Base-by-base conservation (phyloP, 2,329 filamentous ascomycete species). In the Trichoderma cornu-damae region DNA sequence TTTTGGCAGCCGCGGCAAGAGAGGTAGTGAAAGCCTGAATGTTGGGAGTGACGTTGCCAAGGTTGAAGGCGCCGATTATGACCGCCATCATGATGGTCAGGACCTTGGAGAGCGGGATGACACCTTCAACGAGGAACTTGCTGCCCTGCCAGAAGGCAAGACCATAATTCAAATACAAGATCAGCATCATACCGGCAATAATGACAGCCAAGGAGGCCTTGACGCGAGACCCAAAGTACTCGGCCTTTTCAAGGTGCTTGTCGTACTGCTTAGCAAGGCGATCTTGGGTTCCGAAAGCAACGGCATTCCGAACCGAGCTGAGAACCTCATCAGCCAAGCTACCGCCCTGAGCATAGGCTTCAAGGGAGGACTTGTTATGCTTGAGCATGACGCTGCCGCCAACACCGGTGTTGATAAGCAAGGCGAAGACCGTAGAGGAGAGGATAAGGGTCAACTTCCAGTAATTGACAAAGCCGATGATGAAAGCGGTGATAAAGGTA, bases 391-490 rank as follows among this genome's bases (percentile, higher is more conserved):
- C 88, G 3, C 74, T 77, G 4, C 87, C 89, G 8, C 88, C 85
- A 51, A 77, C 75, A 40, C 86, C 89, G 85, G 96, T 95, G 63
- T 87, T 80, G 14, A 89, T 60, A n/a, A 90, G 72, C 48, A 97
- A 83, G 2, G 90, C 89, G 43, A 93, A 77, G 61, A 97, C 86
- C 1, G 89, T 90, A 0, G 89, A 92, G 22, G 85, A 80, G 37
- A 96, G 80, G 64, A 99, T 96, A 51, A 96, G 75, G 0, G 94
- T 94, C 63, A 97, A 77, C 72, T 94, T 96, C 89, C 93, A 96
- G 73, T 88, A 95, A 67, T 89, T 89, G 72, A 94, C 73, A 69
- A 96, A 97, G 4, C 88, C 91, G 63, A 99, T 93, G 59, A 96
- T 77, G 63, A 96, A 96, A 14, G 91, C 90, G 0, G 92, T 86